Conservation (phyloP, 2,329 filamentous ascomycete genomes). For the Aureobasidium uvarum region DNA sequence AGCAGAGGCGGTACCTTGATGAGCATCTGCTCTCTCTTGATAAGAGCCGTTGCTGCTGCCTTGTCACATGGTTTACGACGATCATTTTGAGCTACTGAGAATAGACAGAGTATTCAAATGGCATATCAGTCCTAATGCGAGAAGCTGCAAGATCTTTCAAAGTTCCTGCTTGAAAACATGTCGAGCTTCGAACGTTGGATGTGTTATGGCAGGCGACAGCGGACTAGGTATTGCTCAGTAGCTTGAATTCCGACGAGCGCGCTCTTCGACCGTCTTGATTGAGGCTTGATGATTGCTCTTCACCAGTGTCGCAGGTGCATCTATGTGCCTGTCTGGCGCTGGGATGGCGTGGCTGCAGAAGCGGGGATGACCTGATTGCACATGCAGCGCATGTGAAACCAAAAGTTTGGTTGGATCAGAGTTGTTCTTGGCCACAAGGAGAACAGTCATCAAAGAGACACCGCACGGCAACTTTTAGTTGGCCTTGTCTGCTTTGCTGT, state of each 20-base stretch:
- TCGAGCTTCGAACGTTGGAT: slow-evolving; percentile 6
- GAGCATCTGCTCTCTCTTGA: background rate
- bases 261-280: background rate
- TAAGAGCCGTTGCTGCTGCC: slow-evolving; percentile 6
- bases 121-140: background rate
- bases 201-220: slow-evolving; percentile 1
- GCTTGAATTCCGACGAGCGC: background rate
- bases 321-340: background rate
- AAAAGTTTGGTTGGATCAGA: slow-evolving; percentile 1
- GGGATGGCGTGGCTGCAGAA: slow-evolving; percentile 20
- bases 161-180: background rate
- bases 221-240: background rate
- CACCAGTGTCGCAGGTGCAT: background rate
- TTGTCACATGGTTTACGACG: background rate
- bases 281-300: background rate
- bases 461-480: background rate
- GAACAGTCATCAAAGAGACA: slow-evolving; percentile 16
- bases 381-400: slow-evolving; percentile 22
- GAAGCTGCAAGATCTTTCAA: background rate
- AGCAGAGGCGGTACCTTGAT: slow-evolving; percentile 12
- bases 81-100: background rate
- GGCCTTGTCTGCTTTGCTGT: slow-evolving; percentile 12
- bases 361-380: slow-evolving; percentile 24
- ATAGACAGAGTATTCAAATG: slow-evolving; percentile 5
- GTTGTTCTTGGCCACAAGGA: background rate